A percentile compares a stretch with the other conserved stretches of the same genome.
Conservation (phyloP, 768 basidiomycete species). For the Coprinopsis cinerea region DNA sequence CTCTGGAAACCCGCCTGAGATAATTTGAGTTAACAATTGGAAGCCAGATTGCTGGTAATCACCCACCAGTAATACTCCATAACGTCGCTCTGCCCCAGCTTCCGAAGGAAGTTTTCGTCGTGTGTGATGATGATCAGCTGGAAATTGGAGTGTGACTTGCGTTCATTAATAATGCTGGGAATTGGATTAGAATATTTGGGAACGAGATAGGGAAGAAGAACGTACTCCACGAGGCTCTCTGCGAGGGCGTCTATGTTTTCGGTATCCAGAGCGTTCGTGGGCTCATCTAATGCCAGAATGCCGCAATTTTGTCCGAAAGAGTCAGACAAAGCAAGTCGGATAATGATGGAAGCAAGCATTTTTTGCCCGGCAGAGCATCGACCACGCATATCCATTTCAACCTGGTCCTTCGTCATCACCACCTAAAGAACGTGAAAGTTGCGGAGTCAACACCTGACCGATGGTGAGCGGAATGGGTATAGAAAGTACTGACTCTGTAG, state of each 20-base stretch:
- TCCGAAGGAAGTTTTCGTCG: slow-evolving; percentile 90
- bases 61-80: slow-evolving; percentile 92
- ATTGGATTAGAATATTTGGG: slow-evolving; percentile 8
- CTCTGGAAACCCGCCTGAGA: slow-evolving; percentile 73
- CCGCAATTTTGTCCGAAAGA: slow-evolving; percentile 98
- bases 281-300: slow-evolving; percentile 95
- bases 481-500: slow-evolving; percentile 63
- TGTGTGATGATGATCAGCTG: slow-evolving; percentile 97
- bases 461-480: background rate
- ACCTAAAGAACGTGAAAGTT: slow-evolving; percentile 44
- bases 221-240: slow-evolving; percentile 85
- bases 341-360: slow-evolving; percentile 97
- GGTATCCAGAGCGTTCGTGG: slow-evolving; percentile 92
- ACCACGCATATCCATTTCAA: slow-evolving; percentile 99
- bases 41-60: slow-evolving; percentile 4
- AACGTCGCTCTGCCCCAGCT: slow-evolving; percentile 85
- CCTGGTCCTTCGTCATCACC: slow-evolving; percentile 98
- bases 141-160: slow-evolving; percentile 85
- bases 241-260: slow-evolving; percentile 97
- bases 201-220: slow-evolving; percentile 12
- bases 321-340: slow-evolving; percentile 93
- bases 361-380: slow-evolving; percentile 98
- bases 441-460: background rate
- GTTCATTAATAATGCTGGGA: slow-evolving; percentile 86
- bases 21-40: slow-evolving; percentile 5